phyloP scores from a whole-genome alignment of 139 green algal genomes.

The Picochlorum sp. region DNA sequence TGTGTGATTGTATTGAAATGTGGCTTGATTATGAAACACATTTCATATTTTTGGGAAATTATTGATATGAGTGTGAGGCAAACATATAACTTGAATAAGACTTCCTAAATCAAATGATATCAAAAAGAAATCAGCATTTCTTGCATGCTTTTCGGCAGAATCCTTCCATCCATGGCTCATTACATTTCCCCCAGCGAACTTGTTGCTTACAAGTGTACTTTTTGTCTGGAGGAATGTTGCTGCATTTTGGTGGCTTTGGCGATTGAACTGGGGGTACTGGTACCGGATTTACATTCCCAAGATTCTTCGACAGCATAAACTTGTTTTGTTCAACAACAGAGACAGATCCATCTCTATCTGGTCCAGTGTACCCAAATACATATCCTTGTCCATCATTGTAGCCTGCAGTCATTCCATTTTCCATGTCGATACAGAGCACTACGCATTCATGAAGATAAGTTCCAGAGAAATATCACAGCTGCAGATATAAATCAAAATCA shows the following conservation, averaged over 20 bases:
- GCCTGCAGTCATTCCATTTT: background rate
- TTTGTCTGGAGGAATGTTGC: background rate
- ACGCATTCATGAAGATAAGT: too few species aligned
- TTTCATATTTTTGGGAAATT: too few species aligned
- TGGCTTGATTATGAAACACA: too few species aligned
- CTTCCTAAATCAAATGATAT: too few species aligned
- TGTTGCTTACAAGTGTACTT: background rate
- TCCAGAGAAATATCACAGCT: too few species aligned
- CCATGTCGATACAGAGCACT: background rate
- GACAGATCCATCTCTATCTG: background rate
- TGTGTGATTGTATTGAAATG: too few species aligned
- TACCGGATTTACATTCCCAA: background rate
- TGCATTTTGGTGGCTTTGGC: background rate
- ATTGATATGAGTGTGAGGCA: too few species aligned
- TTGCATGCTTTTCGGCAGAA: background rate
- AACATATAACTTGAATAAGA: too few species aligned
- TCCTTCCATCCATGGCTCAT: background rate
- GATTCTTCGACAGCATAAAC: background rate
- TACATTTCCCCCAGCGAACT: background rate
- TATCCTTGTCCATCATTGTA: constrained; percentile 4
- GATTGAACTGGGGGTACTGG: background rate
- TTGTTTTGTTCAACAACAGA: constrained; percentile 2
- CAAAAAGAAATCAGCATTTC: background rate
- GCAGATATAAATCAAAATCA: too few species aligned
- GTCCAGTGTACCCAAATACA: constrained; percentile 3